Evolutionary conservation across 176 grass and related monocot genomes (phyloP).

Genomic region (Oryza glumipatula): DNA sequence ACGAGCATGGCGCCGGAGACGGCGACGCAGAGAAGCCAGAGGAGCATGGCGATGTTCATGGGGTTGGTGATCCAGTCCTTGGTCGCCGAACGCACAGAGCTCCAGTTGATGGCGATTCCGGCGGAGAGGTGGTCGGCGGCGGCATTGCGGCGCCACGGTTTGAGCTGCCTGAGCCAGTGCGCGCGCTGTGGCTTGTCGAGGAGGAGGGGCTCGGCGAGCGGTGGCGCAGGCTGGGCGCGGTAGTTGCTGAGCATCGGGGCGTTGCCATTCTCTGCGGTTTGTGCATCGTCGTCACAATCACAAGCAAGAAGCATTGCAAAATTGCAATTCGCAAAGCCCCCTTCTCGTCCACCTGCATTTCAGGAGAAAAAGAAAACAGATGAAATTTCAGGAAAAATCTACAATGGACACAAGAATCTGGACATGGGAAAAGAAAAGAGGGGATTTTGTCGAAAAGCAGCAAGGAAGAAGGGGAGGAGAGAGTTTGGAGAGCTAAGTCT

Average conservation of each 20-base stretch:
- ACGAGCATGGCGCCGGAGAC: constrained; percentile 60
- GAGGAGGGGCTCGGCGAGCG: not conserved
- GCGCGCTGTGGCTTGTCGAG: not conserved
- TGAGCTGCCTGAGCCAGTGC: constrained; percentile 41
- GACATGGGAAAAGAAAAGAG: not conserved
- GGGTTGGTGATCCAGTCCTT: constrained; percentile 63
- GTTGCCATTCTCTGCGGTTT: not conserved
- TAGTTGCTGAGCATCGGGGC: constrained; percentile 27
- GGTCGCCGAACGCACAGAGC: not conserved
- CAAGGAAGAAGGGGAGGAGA: not conserved
- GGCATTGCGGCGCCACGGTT: not conserved
- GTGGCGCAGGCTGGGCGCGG: not conserved
- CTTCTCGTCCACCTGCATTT: not conserved
- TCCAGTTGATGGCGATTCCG: constrained; percentile 38
- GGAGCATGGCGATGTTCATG: constrained; percentile 66
- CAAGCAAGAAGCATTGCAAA: constrained; percentile 21
- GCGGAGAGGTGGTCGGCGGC: not conserved
- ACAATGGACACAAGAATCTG: not conserved
- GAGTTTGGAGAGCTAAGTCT: not conserved
- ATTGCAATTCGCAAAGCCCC: not conserved
- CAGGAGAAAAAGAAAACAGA: not conserved
- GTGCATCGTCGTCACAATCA: not conserved
- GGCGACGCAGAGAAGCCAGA: constrained; percentile 70
- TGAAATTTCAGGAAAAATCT: not conserved
- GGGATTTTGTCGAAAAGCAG: too few species aligned